A percentile compares a stretch with the other conserved stretches of the same genome.
Conservation (phyloP, 345 rosid species). For the Eucalyptus decipiens region DNA sequence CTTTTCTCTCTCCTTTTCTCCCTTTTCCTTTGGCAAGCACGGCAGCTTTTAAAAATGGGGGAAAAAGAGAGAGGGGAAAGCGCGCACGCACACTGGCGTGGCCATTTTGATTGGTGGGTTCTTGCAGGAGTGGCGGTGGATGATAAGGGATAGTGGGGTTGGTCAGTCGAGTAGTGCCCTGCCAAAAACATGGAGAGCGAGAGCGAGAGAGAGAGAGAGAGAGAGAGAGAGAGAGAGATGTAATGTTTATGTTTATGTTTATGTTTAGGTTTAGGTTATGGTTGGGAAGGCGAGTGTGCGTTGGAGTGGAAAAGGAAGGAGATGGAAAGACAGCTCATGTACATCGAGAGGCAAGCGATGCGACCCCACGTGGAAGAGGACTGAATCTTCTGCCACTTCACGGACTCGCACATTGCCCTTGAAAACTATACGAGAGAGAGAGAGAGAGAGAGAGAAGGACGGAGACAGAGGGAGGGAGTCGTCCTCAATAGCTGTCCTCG, state of each 20-base stretch:
- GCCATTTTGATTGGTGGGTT: not conserved
- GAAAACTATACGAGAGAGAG: not conserved
- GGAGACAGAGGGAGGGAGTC: not conserved
- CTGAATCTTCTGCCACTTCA: slow-evolving; percentile 32
- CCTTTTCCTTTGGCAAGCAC: not conserved
- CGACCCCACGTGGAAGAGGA: slow-evolving; percentile 30
- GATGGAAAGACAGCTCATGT: slow-evolving; percentile 27
- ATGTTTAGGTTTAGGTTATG: not conserved
- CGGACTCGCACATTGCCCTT: not conserved
- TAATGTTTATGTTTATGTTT: not conserved
- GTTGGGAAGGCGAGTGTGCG: not conserved
- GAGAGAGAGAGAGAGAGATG: not conserved
- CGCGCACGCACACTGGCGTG: not conserved
- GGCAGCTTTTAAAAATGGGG: not conserved
- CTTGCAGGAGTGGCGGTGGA: not conserved
- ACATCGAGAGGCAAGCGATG: not conserved
- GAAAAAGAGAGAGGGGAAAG: not conserved
- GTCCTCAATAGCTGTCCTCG: not conserved
- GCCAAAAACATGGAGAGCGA: not conserved
- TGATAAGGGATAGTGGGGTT: not conserved
- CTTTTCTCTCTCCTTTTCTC: not conserved
- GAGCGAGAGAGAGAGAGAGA: not conserved
- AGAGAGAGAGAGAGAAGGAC: not conserved
- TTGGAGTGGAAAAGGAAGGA: not conserved
- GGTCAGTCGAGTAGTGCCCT: not conserved